A percentile compares a stretch with the other conserved stretches of the same genome.
Conservation (phyloP, 768 basidiomycete species). For the Termitomyces sp. region DNA sequence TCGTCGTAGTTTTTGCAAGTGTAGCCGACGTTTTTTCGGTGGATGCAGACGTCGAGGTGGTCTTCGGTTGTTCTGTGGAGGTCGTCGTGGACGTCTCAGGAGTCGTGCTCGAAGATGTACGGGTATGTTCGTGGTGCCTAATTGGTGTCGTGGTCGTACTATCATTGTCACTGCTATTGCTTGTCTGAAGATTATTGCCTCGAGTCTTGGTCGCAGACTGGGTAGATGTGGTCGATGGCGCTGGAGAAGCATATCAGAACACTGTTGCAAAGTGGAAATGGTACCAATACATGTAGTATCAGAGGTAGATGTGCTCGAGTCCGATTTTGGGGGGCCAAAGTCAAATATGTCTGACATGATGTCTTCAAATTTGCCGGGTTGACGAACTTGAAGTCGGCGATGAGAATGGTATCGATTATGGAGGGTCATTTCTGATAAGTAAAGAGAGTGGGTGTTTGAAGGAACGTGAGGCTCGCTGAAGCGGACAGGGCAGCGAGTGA, state of each 20-base stretch:
- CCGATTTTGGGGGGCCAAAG: too few species aligned
- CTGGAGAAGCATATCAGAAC: neutral
- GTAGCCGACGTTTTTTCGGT: neutral
- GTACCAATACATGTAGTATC: neutral
- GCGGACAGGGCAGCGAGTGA: neutral
- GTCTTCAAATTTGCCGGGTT: neutral
- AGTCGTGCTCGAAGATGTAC: neutral
- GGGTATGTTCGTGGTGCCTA: neutral
- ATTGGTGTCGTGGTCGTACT: neutral
- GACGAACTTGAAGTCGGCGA: constrained; percentile 21
- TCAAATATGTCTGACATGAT: neutral
- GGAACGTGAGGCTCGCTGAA: constrained; percentile 13
- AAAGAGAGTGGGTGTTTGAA: constrained; percentile 11
- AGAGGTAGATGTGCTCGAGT: neutral
- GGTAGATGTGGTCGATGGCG: neutral
- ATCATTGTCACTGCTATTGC: neutral
- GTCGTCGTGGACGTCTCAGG: neutral
- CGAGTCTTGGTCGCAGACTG: too few species aligned
- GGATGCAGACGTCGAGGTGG: neutral
- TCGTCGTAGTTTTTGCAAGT: neutral
- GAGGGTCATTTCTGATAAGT: constrained; percentile 18
- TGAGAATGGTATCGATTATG: constrained; percentile 24
- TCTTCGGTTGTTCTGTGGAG: neutral
- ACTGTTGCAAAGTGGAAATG: neutral
- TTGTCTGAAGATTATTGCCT: neutral